Evolutionary conservation across 805 yeast genomes (phyloP), one percentile per base, ranked within the genome.

Genomic region (Sugiyamaella chiloensis): DNA sequence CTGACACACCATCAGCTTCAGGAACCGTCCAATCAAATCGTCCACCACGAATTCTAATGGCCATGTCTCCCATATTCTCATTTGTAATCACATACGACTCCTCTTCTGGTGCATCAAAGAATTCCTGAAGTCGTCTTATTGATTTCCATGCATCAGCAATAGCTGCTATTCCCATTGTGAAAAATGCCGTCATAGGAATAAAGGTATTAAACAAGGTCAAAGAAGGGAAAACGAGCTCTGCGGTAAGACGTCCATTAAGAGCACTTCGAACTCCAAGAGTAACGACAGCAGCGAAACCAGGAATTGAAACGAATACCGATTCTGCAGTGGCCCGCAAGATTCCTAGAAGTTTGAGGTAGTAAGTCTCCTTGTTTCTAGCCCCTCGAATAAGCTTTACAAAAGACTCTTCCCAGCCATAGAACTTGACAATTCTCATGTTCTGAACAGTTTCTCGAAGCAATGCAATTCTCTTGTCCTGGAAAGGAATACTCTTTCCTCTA

Each of bases 101-200:
- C 35, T 61, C 62, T 54, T 73, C 73, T 16, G 71, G 71, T 24
- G 73, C 69, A 41, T 75, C 71, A 62, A 91, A 75, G 62, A 89
- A 91, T 19, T 79, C 82, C 52, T 75, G 77, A 45, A 91, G 82
- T 76, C 99, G 85, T 62, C 86, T 90, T 46, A 90, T 65, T 1
- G 97, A 88, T 19, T 90, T 96, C 67, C 85, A 87, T 5, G 95
- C 83, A 63, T 89, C 96, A 49, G 89, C 82, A 31, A 83, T 85
- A 57, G 78, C 80, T 24, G 95, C 80, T 30, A 89, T 72, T 87
- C 87, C 87, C 66, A 86, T 70, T 2, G 80, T 74, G 23, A 84
- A 70, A 31, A 81, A 71, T 53, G 81, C 67, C 0, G 86, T 80
- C 54, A 83, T 59, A 2, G 93, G 91, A 32, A 84, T 64, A 67